Conservation (phyloP, 805 yeast species). For the Candida odintsovae region DNA sequence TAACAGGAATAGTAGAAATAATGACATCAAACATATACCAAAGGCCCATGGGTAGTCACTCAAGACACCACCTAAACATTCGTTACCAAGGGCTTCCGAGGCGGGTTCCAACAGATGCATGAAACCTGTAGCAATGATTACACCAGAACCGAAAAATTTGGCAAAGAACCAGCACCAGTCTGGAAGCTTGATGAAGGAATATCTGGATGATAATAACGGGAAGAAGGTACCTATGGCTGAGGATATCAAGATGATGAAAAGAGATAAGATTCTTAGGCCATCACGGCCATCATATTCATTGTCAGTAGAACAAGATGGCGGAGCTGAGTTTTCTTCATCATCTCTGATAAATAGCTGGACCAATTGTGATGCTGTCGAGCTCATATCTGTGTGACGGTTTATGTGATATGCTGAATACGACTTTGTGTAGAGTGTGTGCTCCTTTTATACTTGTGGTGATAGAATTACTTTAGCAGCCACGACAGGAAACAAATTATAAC, state of each 20-base stretch:
- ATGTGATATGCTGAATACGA: background rate
- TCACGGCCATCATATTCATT: constrained; percentile 40
- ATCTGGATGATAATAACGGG: constrained; percentile 56
- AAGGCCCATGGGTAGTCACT: constrained; percentile 51
- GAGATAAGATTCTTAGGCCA: constrained; percentile 47
- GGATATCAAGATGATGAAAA: constrained; percentile 56
- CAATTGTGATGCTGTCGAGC: constrained; percentile 4
- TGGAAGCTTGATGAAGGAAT: constrained; percentile 55
- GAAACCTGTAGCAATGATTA: constrained; percentile 76
- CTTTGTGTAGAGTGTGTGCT: background rate
- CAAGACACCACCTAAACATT: constrained; percentile 60
- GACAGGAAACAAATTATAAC: background rate
- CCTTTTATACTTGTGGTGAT: background rate
- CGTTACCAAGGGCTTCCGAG: constrained; percentile 44
- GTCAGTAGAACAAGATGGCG: constrained; percentile 32
- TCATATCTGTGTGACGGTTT: constrained; percentile 37
- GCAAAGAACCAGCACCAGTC: constrained; percentile 59
- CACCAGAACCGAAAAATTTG: constrained; percentile 80
- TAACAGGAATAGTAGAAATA: constrained; percentile 40
- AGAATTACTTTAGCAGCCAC: no score
- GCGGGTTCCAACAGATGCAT: constrained; percentile 73
- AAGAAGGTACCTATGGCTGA: constrained; percentile 56
- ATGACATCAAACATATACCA: constrained; percentile 44
- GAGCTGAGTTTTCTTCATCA: constrained; percentile 16
- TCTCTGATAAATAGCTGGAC: constrained; percentile 15